Conservation (phyloP, 805 yeast species). For the Wickerhamomyces alni region DNA sequence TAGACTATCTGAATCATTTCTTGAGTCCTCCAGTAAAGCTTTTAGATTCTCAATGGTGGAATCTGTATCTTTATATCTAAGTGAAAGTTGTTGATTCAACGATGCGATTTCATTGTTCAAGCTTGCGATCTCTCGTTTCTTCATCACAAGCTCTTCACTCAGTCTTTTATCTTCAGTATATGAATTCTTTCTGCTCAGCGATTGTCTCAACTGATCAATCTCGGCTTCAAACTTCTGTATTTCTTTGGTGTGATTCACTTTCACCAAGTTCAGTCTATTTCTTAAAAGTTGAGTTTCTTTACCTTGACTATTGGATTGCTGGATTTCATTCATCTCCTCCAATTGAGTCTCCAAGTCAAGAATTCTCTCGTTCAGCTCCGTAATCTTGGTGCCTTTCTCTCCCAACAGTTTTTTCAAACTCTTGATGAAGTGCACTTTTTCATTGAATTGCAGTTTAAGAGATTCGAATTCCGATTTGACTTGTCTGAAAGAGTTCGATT, state of each 20-base stretch:
- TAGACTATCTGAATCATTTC: slow-evolving; percentile 15
- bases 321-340: slow-evolving; percentile 6
- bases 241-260: slow-evolving; percentile 19
- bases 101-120: slow-evolving; percentile 12
- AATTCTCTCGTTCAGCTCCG: slow-evolving; percentile 8
- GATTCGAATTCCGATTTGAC: slow-evolving; percentile 13
- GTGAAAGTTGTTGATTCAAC: slow-evolving; percentile 9
- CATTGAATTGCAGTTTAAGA: slow-evolving; percentile 11
- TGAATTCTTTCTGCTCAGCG: slow-evolving; percentile 1
- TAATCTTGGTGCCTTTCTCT: slow-evolving; percentile 14
- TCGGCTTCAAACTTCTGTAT: slow-evolving; percentile 12
- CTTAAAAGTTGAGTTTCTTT: slow-evolving; percentile 18
- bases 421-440: slow-evolving; percentile 5
- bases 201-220: slow-evolving; percentile 9
- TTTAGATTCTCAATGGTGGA: slow-evolving; percentile 8
- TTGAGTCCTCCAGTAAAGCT: slow-evolving; percentile 7
- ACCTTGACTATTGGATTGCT: slow-evolving; percentile 3
- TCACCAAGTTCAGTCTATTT: slow-evolving; percentile 16
- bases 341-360: slow-evolving; percentile 14
- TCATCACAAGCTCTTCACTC: slow-evolving; percentile 8
- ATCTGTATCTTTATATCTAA: slow-evolving; percentile 10
- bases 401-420: slow-evolving; percentile 12
- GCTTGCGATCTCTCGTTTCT: slow-evolving; percentile 11
- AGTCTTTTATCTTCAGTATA: slow-evolving; percentile 5
- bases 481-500: slow-evolving; percentile 7